Conservation (phyloP, 2,329 filamentous ascomycete species). For the Fusarium sp. region DNA sequence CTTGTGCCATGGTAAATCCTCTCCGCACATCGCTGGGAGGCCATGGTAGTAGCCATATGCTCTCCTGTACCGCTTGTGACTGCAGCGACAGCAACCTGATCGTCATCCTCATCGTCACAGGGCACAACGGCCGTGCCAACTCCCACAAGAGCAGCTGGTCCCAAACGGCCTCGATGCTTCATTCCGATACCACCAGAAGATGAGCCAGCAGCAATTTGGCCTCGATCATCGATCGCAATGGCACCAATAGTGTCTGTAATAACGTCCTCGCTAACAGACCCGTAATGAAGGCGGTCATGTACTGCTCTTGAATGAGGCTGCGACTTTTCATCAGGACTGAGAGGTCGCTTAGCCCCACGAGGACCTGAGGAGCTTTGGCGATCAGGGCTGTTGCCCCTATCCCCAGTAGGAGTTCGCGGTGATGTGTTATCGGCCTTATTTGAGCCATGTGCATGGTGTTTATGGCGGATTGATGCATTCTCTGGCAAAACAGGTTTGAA, state of each 20-base stretch:
- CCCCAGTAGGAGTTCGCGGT: background rate
- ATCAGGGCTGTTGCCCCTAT: background rate
- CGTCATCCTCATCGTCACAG: conserved; percentile 72
- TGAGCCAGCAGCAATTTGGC: conserved; percentile 91
- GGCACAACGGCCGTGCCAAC: conserved; percentile 93
- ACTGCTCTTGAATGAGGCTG: conserved; percentile 10
- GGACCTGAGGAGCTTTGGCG: conserved; percentile 24
- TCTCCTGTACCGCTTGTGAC: conserved; percentile 96
- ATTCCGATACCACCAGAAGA: conserved; percentile 98
- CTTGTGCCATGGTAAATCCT: conserved; percentile 78
- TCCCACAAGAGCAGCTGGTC: conserved; percentile 91
- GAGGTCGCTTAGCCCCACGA: conserved; percentile 50
- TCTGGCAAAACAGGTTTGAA: conserved; percentile 3
- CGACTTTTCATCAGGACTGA: conserved; percentile 28
- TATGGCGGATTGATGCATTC: conserved; percentile 1
- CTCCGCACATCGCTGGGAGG: conserved; percentile 85
- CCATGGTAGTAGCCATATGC: conserved; percentile 96
- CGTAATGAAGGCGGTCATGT: conserved; percentile 34
- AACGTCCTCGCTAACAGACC: conserved; percentile 60
- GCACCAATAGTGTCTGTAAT: conserved; percentile 96
- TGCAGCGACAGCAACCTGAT: conserved; percentile 76
- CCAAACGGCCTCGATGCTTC: conserved; percentile 93
- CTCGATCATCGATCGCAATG: conserved; percentile 87
- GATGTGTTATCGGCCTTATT: conserved; percentile 32
- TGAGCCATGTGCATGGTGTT: background rate